A percentile compares a stretch with the other conserved stretches of the same genome.
phyloP scores from a whole-genome alignment of 495 filamentous ascomycete species.

The Geopyxis carbonaria region DNA sequence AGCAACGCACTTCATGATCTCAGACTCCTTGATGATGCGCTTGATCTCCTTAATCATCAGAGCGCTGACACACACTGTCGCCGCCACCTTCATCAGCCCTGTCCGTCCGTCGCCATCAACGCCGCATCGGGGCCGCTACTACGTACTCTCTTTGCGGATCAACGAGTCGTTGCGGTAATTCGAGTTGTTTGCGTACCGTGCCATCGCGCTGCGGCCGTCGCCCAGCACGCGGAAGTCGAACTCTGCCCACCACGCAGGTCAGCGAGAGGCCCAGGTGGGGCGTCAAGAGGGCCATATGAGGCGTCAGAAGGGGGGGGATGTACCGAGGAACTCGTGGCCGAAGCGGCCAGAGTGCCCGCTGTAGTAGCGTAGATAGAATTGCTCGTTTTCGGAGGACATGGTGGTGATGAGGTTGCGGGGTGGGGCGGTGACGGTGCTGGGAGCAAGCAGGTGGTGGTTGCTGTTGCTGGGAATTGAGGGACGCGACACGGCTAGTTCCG shows the following conservation, averaged over 20 bases:
- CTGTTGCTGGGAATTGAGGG: too few relatives aligned
- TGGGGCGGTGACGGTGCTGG: conserved; percentile 3
- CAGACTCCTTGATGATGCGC: conserved; percentile 90
- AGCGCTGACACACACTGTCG: conserved; percentile 83
- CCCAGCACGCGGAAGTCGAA: conserved; percentile 90
- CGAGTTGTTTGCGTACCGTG: conserved; percentile 97
- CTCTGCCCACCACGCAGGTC: conserved; percentile 53
- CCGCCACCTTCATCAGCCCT: conserved; percentile 7
- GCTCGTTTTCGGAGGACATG: conserved; percentile 36
- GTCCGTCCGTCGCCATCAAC: conserved; percentile 1
- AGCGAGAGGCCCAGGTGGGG: conserved; percentile 23
- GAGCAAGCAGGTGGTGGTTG: too few relatives aligned
- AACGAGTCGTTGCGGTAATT: conserved; percentile 98
- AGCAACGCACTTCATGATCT: conserved; percentile 76
- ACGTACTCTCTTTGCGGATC: conserved; percentile 97
- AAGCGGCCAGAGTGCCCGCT: conserved; percentile 96
- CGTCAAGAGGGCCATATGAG: too few relatives aligned
- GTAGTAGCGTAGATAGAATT: conserved; percentile 96
- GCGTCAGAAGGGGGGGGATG: too few relatives aligned
- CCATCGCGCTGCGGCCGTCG: conserved; percentile 86
- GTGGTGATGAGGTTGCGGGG: too few relatives aligned
- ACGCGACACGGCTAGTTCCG: too few relatives aligned
- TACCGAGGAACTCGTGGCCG: conserved; percentile 96
- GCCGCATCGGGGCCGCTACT: background rate
- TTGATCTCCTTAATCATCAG: conserved; percentile 89